Conservation (phyloP, 163 green algal species). For the Chloromonas sp. region DNA sequence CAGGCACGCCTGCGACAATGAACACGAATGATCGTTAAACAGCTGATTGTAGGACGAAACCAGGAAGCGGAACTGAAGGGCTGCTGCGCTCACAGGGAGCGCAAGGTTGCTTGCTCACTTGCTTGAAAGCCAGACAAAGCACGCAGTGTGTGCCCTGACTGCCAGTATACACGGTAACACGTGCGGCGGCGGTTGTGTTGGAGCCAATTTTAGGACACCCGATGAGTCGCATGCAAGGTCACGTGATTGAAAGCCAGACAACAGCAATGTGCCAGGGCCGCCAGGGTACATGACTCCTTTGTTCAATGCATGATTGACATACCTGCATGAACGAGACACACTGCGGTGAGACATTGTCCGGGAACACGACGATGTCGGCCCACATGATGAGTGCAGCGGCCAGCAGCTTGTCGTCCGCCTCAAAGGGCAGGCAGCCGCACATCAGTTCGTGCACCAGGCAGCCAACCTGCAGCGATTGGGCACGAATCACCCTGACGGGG, state of each 20-base stretch:
- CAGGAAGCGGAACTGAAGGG: background rate
- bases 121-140: background rate
- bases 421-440: conserved; percentile 43
- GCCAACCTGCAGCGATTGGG: conserved; percentile 22
- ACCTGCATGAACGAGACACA: conserved; percentile 33
- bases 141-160: background rate
- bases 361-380: conserved; percentile 33
- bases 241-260: no score
- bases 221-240: no score
- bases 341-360: conserved; percentile 31
- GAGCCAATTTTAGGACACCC: no score
- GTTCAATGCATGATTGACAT: background rate
- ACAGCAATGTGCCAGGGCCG: no score
- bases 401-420: conserved; percentile 32
- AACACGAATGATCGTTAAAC: background rate
- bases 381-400: conserved; percentile 40
- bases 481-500: no score
- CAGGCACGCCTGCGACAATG: conserved; percentile 34
- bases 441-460: conserved; percentile 51
- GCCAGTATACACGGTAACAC: no score
- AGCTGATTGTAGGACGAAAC: background rate
- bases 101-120: background rate
- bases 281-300: no score
- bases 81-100: background rate
- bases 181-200: no score